Percentiles rank a stretch among this genome's conserved stretches.
phyloP scores from a whole-genome alignment of 768 basidiomycete species.

The Kwoniella sp. region DNA sequence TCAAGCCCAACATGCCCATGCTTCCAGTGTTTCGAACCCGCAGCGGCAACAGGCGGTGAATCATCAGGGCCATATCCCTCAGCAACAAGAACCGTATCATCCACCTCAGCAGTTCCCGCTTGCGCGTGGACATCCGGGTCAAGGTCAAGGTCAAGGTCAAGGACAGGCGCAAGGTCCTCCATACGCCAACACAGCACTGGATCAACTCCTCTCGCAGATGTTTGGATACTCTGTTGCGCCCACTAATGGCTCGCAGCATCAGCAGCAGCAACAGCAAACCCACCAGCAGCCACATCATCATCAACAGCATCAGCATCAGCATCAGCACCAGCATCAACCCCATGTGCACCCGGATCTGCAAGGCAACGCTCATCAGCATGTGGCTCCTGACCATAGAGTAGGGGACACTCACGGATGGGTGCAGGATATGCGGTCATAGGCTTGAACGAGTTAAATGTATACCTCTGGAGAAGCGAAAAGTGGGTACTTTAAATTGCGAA shows the following conservation, averaged over 20 bases:
- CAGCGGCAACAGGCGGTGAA: background rate
- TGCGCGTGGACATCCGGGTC: background rate
- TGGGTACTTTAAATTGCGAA: too few relatives aligned
- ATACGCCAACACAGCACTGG: conserved; percentile 32
- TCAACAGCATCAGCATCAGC: background rate
- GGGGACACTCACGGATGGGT: background rate
- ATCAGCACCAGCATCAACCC: background rate
- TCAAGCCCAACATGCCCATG: background rate
- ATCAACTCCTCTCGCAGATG: conserved; percentile 40
- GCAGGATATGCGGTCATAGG: background rate
- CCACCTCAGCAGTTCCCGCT: background rate
- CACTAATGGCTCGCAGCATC: background rate
- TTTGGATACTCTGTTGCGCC: conserved; percentile 32
- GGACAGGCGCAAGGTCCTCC: too few relatives aligned
- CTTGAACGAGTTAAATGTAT: too few relatives aligned
- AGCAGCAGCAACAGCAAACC: conserved; percentile 10
- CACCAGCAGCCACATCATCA: background rate
- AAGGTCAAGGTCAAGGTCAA: background rate
- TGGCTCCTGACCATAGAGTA: background rate
- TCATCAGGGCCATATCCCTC: conserved; percentile 1
- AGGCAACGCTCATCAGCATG: background rate
- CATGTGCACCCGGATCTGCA: background rate
- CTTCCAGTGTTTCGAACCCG: background rate
- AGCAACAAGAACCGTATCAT: background rate
- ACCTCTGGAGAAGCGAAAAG: too few relatives aligned